Evolutionary conservation across 192 early-diverging fungal species (phyloP), one percentile per base, ranked within the genome.

Genomic region (Chytriomyces hyalinus): DNA sequence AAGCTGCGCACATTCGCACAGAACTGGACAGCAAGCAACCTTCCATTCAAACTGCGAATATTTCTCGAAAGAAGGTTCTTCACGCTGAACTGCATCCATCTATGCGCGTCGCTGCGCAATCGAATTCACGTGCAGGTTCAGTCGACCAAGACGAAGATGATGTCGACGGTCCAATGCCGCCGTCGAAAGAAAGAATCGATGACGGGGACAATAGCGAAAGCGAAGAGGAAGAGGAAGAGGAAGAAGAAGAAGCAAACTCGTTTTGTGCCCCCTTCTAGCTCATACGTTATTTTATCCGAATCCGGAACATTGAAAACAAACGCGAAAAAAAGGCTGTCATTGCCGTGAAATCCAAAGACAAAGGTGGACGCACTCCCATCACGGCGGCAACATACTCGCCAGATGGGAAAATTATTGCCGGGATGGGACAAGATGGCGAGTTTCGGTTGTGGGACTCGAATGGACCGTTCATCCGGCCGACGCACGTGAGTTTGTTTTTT

Each of bases 221-320:
- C 44, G 82, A 85, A 8, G 67, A 84, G 46, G 66, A 80, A 28
- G 78, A 84, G 7, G 76, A 83, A 10, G 83, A 76, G 10, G 80
- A 86, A 67, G 95, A 96, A 70, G 97, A 96, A 43, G 24, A 26
- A 26, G 24, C 0, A 20, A 78, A 36, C 36, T 36, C 36, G 36
- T 36, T 36, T 36, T 36, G 36, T 4, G 36, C 36, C 36, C 1
- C 36, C 0, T 36, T 36, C 3, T 36, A 36, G 36, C 36, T 36
- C 36, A 36, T 36, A 93, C 49, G 24, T 26, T 26, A 26, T 26
- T 93, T 95, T 0, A 87, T 8, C 61, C 87, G 92, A 66, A 84
- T 94, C 44, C 97, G 97, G 97, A 90, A 95, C 77, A 87, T 90
- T 8, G 91, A 92, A 48, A 86, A 88, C 53, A 87, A 90, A 53